These are phyloP conservation scores for Amaranthus tricolor DNA, from an alignment of 179 eudicot species.

Conservation along the genomic window DNA sequence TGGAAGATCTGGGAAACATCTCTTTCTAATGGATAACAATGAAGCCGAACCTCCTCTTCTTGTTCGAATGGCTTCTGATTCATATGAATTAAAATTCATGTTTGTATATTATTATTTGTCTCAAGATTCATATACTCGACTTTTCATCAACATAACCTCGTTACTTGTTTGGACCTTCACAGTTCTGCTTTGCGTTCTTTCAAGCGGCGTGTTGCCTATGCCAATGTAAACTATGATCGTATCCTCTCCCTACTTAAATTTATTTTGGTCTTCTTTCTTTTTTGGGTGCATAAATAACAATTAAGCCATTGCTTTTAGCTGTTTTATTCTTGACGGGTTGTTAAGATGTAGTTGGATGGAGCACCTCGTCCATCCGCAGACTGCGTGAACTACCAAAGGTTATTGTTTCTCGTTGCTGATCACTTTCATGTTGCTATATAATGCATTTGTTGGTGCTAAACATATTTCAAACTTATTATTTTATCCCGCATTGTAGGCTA, in stretches of 20 bases:
- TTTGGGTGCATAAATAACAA: neutral
- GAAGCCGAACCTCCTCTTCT: conserved; percentile 81
- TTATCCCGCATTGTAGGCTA: conserved; percentile 35
- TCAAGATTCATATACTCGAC: conserved; percentile 5
- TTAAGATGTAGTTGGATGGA: conserved; percentile 90
- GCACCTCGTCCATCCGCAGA: conserved; percentile 92
- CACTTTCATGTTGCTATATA: neutral
- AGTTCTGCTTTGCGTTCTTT: conserved; percentile 84
- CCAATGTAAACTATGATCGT: conserved; percentile 80
- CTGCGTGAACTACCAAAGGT: conserved; percentile 78
- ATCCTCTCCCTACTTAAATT: conserved; percentile 41
- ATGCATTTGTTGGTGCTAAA: neutral
- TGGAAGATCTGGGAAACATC: conserved; percentile 94
- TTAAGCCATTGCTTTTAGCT: conserved; percentile 6
- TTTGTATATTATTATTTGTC: conserved; percentile 35
- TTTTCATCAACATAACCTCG: neutral
- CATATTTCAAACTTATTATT: neutral
- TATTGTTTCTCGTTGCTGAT: conserved; percentile 5
- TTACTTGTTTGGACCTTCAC: conserved; percentile 29
- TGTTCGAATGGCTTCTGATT: conserved; percentile 76
- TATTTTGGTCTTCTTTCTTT: neutral
- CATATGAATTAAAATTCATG: conserved; percentile 75
- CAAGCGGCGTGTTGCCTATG: conserved; percentile 85
- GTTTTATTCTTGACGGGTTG: conserved; percentile 41
- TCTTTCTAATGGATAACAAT: conserved; percentile 74